phyloP scores from a whole-genome alignment of 768 basidiomycete genomes.

The Leccinum ochraceum region DNA sequence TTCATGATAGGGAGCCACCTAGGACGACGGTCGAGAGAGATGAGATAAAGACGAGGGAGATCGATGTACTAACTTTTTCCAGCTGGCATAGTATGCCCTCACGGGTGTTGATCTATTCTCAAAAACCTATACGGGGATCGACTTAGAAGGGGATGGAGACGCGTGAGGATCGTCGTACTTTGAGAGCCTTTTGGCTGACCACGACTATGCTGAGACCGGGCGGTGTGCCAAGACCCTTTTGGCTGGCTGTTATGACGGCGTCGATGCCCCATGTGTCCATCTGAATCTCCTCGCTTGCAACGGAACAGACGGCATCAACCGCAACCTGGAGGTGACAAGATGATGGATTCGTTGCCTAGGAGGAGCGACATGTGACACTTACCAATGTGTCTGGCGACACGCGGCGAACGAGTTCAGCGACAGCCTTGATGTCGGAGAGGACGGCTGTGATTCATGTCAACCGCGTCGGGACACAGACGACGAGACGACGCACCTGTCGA shows the following conservation, averaged over 20 bases:
- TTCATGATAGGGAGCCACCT: slow-evolving; percentile 95
- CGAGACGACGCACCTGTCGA: slow-evolving; percentile 57
- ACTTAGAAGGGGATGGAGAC: background rate
- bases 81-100: slow-evolving; percentile 83
- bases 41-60: background rate
- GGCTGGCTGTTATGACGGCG: slow-evolving; percentile 80
- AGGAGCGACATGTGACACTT: slow-evolving; percentile 13
- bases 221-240: slow-evolving; percentile 92
- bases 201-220: slow-evolving; percentile 90
- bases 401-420: slow-evolving; percentile 69
- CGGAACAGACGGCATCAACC: slow-evolving; percentile 94
- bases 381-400: slow-evolving; percentile 88
- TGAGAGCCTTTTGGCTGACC: slow-evolving; percentile 77
- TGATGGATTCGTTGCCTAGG: background rate
- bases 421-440: slow-evolving; percentile 76
- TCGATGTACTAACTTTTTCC: slow-evolving; percentile 63
- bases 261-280: slow-evolving; percentile 96
- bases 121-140: slow-evolving; percentile 2
- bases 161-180: slow-evolving; percentile 36
- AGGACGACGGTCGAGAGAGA: slow-evolving; percentile 2
- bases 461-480: background rate
- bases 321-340: slow-evolving; percentile 51
- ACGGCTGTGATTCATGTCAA: slow-evolving; percentile 53
- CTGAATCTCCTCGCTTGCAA: slow-evolving; percentile 92
- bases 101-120: slow-evolving; percentile 47